Evolutionary conservation across 148 eudicot genomes (phyloP).

Genomic region (Fagopyrum esculentum): DNA sequence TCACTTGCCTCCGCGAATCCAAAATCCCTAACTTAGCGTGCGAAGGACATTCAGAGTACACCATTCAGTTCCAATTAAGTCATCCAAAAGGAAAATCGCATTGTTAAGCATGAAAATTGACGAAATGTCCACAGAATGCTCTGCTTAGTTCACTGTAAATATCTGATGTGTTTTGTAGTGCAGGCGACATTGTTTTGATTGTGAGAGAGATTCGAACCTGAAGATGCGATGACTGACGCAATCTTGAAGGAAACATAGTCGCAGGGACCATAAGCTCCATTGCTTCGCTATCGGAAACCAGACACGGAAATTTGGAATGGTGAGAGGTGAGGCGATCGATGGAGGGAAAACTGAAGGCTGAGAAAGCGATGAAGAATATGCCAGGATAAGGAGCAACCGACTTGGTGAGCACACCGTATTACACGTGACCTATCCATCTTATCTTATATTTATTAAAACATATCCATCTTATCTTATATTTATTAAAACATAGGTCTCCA

Average conservation of each 20-base stretch:
- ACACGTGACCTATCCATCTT: too few species aligned
- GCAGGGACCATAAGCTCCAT: conserved; percentile 11
- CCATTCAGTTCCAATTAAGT: too few species aligned
- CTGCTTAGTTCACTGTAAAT: background rate
- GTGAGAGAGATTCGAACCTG: conserved; percentile 4
- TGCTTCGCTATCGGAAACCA: background rate
- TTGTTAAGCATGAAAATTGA: background rate
- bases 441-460: too few species aligned
- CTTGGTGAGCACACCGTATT: background rate
- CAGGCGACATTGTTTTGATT: background rate
- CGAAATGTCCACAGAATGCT: background rate
- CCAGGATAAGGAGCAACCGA: background rate
- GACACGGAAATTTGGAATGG: background rate
- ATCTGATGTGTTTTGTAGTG: background rate
- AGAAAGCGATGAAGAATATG: background rate
- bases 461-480: too few species aligned
- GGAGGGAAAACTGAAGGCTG: conserved; percentile 9
- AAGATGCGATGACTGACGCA: background rate
- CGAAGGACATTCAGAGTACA: background rate
- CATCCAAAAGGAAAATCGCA: background rate
- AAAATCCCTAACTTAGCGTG: background rate
- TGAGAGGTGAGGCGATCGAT: background rate
- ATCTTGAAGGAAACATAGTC: conserved; percentile 5
- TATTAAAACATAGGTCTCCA: too few species aligned
- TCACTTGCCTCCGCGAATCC: background rate